Base-by-base conservation (phyloP, 2,329 filamentous ascomycete genomes). In the Fonsecaea nubica region DNA sequence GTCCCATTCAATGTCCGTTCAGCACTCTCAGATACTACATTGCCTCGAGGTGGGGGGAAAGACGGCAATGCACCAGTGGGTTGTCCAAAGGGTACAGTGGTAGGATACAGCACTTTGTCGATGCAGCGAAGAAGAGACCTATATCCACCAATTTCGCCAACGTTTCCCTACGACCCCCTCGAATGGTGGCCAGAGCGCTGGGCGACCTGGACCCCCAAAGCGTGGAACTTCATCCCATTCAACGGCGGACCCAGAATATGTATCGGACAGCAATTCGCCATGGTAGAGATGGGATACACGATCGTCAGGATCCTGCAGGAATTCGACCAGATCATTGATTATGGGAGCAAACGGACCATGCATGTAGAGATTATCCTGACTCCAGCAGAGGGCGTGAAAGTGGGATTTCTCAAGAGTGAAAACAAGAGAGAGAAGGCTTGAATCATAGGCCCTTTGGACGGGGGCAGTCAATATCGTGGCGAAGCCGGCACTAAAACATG, bases 1-100 rank as follows among this genome's bases (percentile, higher is more conserved):
- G 90, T 95, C 1, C 92, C 92, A 1, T 91, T 90, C 81, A 95
- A 95, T 78, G 85, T 92, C 59, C 89, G 92, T 68, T 81, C 89
- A 36, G 86, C 91, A 12, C 83, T 92, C 12, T 84, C 82, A 65
- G 90, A 93, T 79, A 93, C 92, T 1, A 91, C 87, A 0, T 85
- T 96, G 1, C 92, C 92, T 0, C 81, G 82, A 18, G 92, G 84
- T n/a, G 84, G 84, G 18, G 84, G 84, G 0, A 75, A 78, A 3
- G 82, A 86, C 68, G 82, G 81, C 4, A 73, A 65, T 13, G 72
- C 75, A 8, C 79, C 80, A 2, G 76, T 86, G 33, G 80, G 81
- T 15, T 78, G 86, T 32, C 79, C 80, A 25, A 79, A 80, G 59
- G 78, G 81, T 68, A 81, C 84, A 12, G 77, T 78, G 4, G 73